These are phyloP conservation scores for Jaminaea rosea DNA, from an alignment of 1,284 basidiomycete genomes.

Conservation along the genomic window DNA sequence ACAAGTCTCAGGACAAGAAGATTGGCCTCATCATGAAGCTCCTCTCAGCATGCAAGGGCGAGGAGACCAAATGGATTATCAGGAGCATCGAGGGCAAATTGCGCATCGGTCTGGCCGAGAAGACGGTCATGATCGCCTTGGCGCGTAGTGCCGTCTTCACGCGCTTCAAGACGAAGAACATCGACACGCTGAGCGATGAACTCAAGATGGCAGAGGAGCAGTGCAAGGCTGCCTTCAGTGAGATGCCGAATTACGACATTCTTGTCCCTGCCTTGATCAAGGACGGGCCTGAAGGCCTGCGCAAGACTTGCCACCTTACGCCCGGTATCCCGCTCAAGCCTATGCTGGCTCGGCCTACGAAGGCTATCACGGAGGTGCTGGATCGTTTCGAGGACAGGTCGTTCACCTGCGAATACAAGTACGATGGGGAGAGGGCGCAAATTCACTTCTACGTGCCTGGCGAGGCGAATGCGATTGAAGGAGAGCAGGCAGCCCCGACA, in stretches of 20 bases:
- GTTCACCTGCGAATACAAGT: slow-evolving; percentile 99
- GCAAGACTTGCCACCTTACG: slow-evolving; percentile 74
- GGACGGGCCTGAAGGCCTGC: slow-evolving; percentile 64
- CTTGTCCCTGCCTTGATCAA: slow-evolving; percentile 86
- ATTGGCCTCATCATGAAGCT: slow-evolving; percentile 91
- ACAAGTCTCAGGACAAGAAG: slow-evolving; percentile 59
- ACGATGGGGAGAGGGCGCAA: slow-evolving; percentile 95
- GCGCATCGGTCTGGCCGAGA: slow-evolving; percentile 91
- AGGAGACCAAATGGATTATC: slow-evolving; percentile 89
- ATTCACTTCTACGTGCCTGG: slow-evolving; percentile 25
- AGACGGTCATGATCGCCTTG: slow-evolving; percentile 55
- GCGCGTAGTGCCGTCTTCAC: slow-evolving; percentile 35
- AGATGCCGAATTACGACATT: slow-evolving; percentile 84
- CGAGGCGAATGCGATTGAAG: not conserved
- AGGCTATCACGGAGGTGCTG: slow-evolving; percentile 95
- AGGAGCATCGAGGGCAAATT: slow-evolving; percentile 93
- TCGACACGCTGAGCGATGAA: slow-evolving; percentile 55
- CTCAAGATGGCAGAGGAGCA: slow-evolving; percentile 68
- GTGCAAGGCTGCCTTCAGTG: slow-evolving; percentile 89
- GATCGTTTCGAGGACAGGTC: slow-evolving; percentile 90
- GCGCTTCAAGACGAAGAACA: slow-evolving; percentile 55
- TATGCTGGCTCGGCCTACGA: slow-evolving; percentile 99
- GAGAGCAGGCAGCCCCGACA: slow-evolving; percentile 7
- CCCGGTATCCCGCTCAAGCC: slow-evolving; percentile 91
- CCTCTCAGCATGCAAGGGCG: slow-evolving; percentile 76